phyloP scores from a whole-genome alignment of 2,329 filamentous ascomycete species.

The Parascedosporium putredinis region DNA sequence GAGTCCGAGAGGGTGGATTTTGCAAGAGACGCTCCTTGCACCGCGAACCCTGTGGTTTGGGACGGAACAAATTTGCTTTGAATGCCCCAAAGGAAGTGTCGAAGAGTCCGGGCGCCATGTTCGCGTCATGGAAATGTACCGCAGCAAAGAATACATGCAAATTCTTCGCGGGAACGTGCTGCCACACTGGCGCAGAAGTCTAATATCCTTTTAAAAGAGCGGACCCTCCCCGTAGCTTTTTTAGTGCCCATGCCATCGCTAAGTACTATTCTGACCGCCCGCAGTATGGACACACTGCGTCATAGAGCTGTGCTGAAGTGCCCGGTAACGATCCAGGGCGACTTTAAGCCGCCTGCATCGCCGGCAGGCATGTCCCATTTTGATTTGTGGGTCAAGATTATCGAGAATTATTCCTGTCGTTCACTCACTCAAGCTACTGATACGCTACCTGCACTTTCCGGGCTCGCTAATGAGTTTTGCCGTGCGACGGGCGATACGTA shows the following conservation, averaged over 20 bases:
- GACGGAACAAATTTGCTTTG: background rate
- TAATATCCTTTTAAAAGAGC: background rate
- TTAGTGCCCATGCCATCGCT: background rate
- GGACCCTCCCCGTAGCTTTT: background rate
- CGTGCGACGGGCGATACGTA: background rate
- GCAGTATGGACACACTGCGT: background rate
- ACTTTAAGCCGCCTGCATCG: background rate
- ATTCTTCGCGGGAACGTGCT: background rate
- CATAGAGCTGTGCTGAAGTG: background rate
- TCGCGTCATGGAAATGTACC: slow-evolving; percentile 1
- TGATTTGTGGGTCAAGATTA: background rate
- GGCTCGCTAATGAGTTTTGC: background rate
- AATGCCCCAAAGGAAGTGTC: background rate
- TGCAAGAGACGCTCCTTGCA: background rate
- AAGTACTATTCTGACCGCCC: background rate
- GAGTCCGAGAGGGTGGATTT: background rate
- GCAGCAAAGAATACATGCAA: background rate
- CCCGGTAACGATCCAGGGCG: background rate
- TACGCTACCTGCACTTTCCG: background rate
- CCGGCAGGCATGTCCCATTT: background rate
- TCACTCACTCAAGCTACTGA: background rate
- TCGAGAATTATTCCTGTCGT: slow-evolving; percentile 1
- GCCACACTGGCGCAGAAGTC: background rate
- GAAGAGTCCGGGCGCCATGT: background rate
- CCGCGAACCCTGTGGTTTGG: slow-evolving; percentile 1